phyloP scores from a whole-genome alignment of 306 rosid genomes.

The Canavalia gladiata region DNA sequence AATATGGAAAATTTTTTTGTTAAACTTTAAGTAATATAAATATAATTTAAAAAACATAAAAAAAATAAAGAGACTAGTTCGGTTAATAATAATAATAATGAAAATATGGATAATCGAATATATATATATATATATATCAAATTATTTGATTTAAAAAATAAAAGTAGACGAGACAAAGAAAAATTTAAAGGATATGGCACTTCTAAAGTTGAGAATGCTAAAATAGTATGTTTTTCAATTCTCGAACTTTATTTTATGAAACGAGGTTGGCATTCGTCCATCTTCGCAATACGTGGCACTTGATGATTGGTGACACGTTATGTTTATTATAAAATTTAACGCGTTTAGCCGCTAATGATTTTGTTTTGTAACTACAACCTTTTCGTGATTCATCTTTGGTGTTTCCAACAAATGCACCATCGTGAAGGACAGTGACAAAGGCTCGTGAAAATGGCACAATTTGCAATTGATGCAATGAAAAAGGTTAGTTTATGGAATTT shows the following conservation, averaged over 20 bases:
- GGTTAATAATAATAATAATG: too few species aligned
- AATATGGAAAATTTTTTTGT: too few species aligned
- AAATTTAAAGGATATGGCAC: neutral
- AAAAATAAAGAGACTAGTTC: too few species aligned
- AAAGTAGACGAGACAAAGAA: neutral
- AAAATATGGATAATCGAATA: too few species aligned
- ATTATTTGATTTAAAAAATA: neutral
- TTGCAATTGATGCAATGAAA: slow-evolving; percentile 41
- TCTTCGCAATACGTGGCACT: slow-evolving; percentile 39
- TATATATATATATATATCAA: neutral
- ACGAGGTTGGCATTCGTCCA: neutral
- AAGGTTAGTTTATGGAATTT: slow-evolving; percentile 43
- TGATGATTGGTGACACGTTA: slow-evolving; percentile 8
- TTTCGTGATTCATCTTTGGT: slow-evolving; percentile 67
- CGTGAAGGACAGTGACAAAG: slow-evolving; percentile 71
- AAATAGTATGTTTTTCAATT: neutral
- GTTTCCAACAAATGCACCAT: slow-evolving; percentile 55
- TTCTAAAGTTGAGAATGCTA: neutral
- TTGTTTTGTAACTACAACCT: slow-evolving; percentile 62
- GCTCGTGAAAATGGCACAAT: slow-evolving; percentile 81
- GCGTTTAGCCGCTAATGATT: slow-evolving; percentile 64
- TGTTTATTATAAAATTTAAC: slow-evolving; percentile 44
- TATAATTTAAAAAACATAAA: too few species aligned
- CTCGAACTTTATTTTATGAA: neutral
- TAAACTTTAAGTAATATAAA: too few species aligned